These are phyloP conservation scores for Fusarium scirpi DNA, from an alignment of 2,329 filamentous ascomycete species.

Conservation along the genomic window DNA sequence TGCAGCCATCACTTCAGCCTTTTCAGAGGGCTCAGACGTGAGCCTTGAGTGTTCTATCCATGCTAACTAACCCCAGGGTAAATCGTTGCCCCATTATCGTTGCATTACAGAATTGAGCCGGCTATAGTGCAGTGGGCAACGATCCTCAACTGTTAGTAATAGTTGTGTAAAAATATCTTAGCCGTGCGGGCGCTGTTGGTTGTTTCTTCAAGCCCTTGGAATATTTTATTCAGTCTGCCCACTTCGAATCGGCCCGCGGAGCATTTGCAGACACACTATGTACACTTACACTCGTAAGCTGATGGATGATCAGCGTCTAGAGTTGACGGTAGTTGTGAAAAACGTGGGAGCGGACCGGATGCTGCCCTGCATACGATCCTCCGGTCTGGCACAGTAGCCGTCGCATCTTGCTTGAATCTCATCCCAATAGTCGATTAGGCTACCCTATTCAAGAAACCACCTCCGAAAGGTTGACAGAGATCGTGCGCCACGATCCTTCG, in stretches of 20 bases:
- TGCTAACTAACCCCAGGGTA: slow-evolving; percentile 22
- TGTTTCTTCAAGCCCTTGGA: neutral
- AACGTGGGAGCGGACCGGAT: slow-evolving; percentile 28
- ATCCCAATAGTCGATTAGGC: slow-evolving; percentile 25
- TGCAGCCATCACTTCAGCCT: neutral
- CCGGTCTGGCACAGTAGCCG: slow-evolving; percentile 18
- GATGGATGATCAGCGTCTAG: slow-evolving; percentile 18
- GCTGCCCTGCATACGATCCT: slow-evolving; percentile 31
- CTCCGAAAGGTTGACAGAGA: slow-evolving; percentile 36
- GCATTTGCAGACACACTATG: slow-evolving; percentile 25
- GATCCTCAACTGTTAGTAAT: slow-evolving; percentile 32
- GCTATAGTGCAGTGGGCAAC: slow-evolving; percentile 15
- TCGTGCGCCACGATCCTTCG: slow-evolving; percentile 41
- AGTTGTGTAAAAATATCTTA: slow-evolving; percentile 16
- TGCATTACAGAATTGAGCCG: slow-evolving; percentile 19
- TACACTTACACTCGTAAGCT: neutral
- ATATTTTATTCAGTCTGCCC: slow-evolving; percentile 9
- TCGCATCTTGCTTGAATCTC: slow-evolving; percentile 11
- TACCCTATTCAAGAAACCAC: slow-evolving; percentile 45
- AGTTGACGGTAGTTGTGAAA: slow-evolving; percentile 39
- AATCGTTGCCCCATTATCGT: slow-evolving; percentile 32
- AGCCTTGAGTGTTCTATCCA: slow-evolving; percentile 25
- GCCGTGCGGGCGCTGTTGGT: slow-evolving; percentile 19
- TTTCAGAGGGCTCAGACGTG: slow-evolving; percentile 30
- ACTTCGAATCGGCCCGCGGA: slow-evolving; percentile 44